Conservation (phyloP, 768 basidiomycete species). For the Serpula lacrymans region DNA sequence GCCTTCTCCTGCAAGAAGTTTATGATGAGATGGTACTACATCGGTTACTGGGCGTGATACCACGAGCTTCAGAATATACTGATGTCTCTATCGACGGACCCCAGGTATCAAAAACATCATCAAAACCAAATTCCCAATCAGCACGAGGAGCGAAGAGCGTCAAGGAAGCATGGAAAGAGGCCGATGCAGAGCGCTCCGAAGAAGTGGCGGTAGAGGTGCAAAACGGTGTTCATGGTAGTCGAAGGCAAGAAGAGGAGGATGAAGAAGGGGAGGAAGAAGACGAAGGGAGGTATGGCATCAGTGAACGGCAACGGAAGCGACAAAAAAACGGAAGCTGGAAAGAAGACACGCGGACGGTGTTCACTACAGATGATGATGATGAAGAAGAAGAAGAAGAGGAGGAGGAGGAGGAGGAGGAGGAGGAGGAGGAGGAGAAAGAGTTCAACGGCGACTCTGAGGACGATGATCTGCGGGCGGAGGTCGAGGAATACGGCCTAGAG, state of each 20-base stretch:
- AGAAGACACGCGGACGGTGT: slow-evolving; percentile 40
- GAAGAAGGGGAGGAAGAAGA: slow-evolving; percentile 44
- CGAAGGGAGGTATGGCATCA: slow-evolving; percentile 58
- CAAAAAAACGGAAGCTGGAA: slow-evolving; percentile 34
- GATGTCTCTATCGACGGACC: slow-evolving; percentile 17
- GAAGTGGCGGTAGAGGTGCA: slow-evolving; percentile 22
- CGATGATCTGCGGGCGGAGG: slow-evolving; percentile 4
- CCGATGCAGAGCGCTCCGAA: slow-evolving; percentile 30
- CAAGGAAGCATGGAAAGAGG: slow-evolving; percentile 37
- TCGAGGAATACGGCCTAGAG: slow-evolving; percentile 8
- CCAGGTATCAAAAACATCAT: no score
- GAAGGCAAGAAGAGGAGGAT: slow-evolving; percentile 7
- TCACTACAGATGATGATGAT: slow-evolving; percentile 51
- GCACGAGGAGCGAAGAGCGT: slow-evolving; percentile 22
- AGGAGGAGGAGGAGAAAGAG: slow-evolving; percentile 19
- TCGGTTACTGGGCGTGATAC: slow-evolving; percentile 45
- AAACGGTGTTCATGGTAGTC: slow-evolving; percentile 5
- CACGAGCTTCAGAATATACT: slow-evolving; percentile 12
- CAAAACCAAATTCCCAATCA: slow-evolving; percentile 3
- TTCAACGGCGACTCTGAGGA: slow-evolving; percentile 18
- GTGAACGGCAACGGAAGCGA: slow-evolving; percentile 46
- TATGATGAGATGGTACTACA: slow-evolving; percentile 61
- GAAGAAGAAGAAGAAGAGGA: slow-evolving; percentile 29
- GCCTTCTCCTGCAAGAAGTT: slow-evolving; percentile 64
- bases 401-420: slow-evolving; percentile 26